phyloP scores from a whole-genome alignment of 352 stramenopile genomes.

The Plasmopara halstedii region DNA sequence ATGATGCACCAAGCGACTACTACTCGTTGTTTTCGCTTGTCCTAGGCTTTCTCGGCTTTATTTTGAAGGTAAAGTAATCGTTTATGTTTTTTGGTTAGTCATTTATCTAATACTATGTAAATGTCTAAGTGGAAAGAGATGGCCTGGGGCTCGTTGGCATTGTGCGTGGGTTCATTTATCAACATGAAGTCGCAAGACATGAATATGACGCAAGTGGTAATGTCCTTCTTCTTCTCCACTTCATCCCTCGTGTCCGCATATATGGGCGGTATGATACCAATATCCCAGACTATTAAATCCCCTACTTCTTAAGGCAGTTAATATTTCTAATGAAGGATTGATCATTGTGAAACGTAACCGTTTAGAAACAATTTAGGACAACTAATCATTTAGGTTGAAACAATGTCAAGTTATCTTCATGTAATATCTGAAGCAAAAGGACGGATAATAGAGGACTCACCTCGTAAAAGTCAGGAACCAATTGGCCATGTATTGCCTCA shows the following conservation, averaged over 20 bases:
- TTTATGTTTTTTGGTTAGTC: no score
- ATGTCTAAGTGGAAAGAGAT: conserved; percentile 54
- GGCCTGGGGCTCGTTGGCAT: conserved; percentile 57
- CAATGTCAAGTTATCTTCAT: conserved; percentile 17
- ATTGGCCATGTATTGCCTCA: conserved; percentile 2
- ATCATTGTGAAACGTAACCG: neutral
- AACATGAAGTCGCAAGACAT: conserved; percentile 50
- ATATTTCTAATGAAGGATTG: neutral
- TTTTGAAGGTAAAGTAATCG: conserved; percentile 69
- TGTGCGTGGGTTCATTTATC: conserved; percentile 55
- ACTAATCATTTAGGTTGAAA: neutral
- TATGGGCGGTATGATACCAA: conserved; percentile 33
- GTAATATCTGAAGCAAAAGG: conserved; percentile 11
- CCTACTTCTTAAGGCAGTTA: conserved; percentile 11
- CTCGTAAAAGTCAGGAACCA: conserved; percentile 2
- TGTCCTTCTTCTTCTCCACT: conserved; percentile 72
- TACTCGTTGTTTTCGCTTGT: conserved; percentile 66
- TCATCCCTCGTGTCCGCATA: conserved; percentile 60
- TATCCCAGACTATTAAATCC: conserved; percentile 7
- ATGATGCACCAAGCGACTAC: conserved; percentile 36
- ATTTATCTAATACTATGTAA: no score
- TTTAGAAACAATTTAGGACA: conserved; percentile 11
- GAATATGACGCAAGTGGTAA: conserved; percentile 58
- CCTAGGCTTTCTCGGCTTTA: conserved; percentile 49
- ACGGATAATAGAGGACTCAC: conserved; percentile 4